Conservation (phyloP, 176 grass and related monocot species). For the Hyparrhenia diplandra region DNA sequence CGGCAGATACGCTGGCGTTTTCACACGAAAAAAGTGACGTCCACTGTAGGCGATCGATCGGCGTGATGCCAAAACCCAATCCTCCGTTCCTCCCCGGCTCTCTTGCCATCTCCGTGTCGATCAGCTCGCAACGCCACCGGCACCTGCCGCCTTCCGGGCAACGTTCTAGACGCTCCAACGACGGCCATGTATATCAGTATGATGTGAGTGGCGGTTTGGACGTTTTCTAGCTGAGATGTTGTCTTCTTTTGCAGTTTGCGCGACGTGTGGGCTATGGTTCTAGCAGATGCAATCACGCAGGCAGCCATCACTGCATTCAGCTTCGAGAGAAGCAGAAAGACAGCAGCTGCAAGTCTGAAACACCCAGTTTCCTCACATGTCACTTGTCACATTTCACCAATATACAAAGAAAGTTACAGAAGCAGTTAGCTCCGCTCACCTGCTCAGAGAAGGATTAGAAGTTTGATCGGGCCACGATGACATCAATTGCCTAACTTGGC, state of each 20-base stretch:
- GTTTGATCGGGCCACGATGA: neutral
- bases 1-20: neutral
- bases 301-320: neutral
- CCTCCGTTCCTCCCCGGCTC: too few relatives aligned
- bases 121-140: neutral
- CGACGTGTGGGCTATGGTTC: neutral
- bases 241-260: neutral
- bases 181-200: neutral
- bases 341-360: neutral
- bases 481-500: neutral
- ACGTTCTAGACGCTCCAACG: neutral
- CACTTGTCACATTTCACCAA: neutral
- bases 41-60: neutral
- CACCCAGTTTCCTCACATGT: neutral
- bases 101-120: neutral
- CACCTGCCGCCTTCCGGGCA: neutral
- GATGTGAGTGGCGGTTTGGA: neutral
- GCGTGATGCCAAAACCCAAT: neutral
- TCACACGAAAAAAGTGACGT: slow-evolving; percentile 4
- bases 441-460: neutral
- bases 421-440: neutral
- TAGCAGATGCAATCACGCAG: neutral
- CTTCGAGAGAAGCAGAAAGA: neutral
- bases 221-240: neutral
- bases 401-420: neutral